These are phyloP conservation scores for Zygosaccharomyces rouxii DNA, from an alignment of 805 yeast species.

Conservation along the genomic window DNA sequence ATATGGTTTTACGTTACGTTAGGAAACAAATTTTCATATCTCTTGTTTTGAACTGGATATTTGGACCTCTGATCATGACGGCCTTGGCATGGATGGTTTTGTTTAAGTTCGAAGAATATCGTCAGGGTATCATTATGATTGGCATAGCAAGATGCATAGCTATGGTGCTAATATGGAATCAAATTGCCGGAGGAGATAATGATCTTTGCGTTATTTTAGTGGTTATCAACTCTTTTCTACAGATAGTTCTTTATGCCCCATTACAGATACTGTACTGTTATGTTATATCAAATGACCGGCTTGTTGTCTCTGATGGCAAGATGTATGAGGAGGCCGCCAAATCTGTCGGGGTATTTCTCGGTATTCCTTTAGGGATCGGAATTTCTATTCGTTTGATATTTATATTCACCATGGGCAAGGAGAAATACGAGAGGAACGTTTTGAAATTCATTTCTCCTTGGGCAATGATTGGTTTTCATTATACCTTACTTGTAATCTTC, in stretches of 20 bases:
- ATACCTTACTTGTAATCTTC: slow-evolving; percentile 49
- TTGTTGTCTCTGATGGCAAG: slow-evolving; percentile 6
- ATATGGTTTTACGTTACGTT: slow-evolving; percentile 23
- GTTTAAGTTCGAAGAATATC: slow-evolving; percentile 44
- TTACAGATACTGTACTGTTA: slow-evolving; percentile 45
- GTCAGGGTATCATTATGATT: slow-evolving; percentile 54
- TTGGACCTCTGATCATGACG: slow-evolving; percentile 54
- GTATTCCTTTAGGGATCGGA: slow-evolving; percentile 49
- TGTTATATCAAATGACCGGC: slow-evolving; percentile 34
- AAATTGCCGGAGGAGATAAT: slow-evolving; percentile 49
- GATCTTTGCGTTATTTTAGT: slow-evolving; percentile 51
- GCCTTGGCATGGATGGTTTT: slow-evolving; percentile 51
- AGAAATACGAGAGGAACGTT: slow-evolving; percentile 35
- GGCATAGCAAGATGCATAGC: slow-evolving; percentile 60
- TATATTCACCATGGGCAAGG: slow-evolving; percentile 27
- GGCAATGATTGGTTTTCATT: slow-evolving; percentile 49
- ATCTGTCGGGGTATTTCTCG: slow-evolving; percentile 50
- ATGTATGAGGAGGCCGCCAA: slow-evolving; percentile 42
- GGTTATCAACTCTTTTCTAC: slow-evolving; percentile 46
- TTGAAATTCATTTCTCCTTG: slow-evolving; percentile 45
- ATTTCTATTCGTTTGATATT: slow-evolving; percentile 38
- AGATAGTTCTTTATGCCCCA: slow-evolving; percentile 51
- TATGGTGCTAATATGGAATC: slow-evolving; percentile 58
- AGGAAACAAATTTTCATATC: slow-evolving; percentile 38
- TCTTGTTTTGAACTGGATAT: slow-evolving; percentile 48